Evolutionary conservation across 768 basidiomycete genomes (phyloP).

Genomic region (Amanita rimosa): DNA sequence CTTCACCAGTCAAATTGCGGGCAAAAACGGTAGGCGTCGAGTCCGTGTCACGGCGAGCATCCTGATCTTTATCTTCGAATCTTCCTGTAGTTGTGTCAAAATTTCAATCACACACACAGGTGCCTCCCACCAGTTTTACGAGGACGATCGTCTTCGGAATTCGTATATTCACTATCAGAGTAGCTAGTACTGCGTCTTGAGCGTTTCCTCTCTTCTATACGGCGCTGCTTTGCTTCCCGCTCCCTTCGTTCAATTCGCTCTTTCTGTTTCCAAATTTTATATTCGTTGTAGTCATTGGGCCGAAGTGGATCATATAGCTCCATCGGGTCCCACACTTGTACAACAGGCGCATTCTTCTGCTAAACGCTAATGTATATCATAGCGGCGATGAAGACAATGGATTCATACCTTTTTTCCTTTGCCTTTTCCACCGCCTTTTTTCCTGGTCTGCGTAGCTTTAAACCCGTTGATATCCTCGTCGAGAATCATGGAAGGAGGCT

Average conservation of each 20-base stretch:
- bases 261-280: conserved; percentile 69
- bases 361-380: conserved; percentile 15
- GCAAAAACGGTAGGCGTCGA: conserved; percentile 25
- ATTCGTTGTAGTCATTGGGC: conserved; percentile 86
- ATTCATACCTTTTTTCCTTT: conserved; percentile 52
- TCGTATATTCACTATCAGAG: conserved; percentile 54
- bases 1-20: conserved; percentile 56
- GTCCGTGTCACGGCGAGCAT: conserved; percentile 35
- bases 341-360: conserved; percentile 48
- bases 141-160: conserved; percentile 56
- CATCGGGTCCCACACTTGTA: conserved; percentile 62
- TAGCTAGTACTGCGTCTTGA: conserved; percentile 45
- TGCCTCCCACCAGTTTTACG: conserved; percentile 49
- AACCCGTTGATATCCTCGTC: conserved; percentile 87
- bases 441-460: conserved; percentile 45
- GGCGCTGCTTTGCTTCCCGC: conserved; percentile 47
- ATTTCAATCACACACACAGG: not conserved
- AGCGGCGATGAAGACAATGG: not conserved
- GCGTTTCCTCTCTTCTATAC: conserved; percentile 47
- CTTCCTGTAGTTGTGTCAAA: conserved; percentile 23
- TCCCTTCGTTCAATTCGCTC: conserved; percentile 68
- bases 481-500: conserved; percentile 83
- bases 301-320: conserved; percentile 75
- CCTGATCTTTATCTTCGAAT: conserved; percentile 40
- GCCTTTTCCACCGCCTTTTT: conserved; percentile 38